phyloP scores from a whole-genome alignment of 2,329 filamentous ascomycete genomes.

The Scedosporium aurantiacum region DNA sequence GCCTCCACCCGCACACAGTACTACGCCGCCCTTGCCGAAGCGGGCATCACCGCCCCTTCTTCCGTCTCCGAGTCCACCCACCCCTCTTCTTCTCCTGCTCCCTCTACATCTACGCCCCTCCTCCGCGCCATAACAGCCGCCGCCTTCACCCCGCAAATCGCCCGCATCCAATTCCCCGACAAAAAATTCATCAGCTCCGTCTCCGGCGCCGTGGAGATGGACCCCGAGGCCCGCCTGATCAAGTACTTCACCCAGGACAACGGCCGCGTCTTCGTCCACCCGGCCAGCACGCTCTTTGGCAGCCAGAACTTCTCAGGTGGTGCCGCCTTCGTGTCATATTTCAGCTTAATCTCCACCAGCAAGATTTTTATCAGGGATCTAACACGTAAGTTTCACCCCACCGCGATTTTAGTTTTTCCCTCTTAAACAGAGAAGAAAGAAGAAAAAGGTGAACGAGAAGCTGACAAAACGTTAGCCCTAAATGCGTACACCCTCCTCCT shows the following conservation, averaged over 20 bases:
- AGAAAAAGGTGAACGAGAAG: slow-evolving; percentile 8
- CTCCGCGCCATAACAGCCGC: slow-evolving; percentile 61
- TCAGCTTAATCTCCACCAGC: slow-evolving; percentile 80
- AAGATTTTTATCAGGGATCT: slow-evolving; percentile 89
- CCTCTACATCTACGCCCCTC: slow-evolving; percentile 31
- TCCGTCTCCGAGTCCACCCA: background rate
- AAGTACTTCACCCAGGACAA: slow-evolving; percentile 85
- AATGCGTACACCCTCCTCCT: slow-evolving; percentile 81
- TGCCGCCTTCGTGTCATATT: slow-evolving; percentile 76
- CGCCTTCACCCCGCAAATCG: slow-evolving; percentile 75
- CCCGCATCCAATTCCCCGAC: slow-evolving; percentile 84
- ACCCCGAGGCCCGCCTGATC: slow-evolving; percentile 84
- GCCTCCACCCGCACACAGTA: slow-evolving; percentile 78
- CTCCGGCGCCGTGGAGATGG: slow-evolving; percentile 81
- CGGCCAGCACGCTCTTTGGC: slow-evolving; percentile 75
- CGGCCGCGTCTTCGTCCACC: slow-evolving; percentile 85
- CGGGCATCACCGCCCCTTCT: slow-evolving; percentile 55
- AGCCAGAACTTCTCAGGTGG: slow-evolving; percentile 66
- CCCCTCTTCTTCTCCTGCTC: background rate
- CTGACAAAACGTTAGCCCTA: slow-evolving; percentile 48
- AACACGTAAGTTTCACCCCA: slow-evolving; percentile 53
- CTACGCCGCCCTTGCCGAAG: slow-evolving; percentile 72
- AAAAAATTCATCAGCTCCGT: slow-evolving; percentile 87
- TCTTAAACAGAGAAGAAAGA: background rate
- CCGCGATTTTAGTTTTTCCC: background rate